Conservation (phyloP, 371 early-diverging fungal species). For the Lichtheimia ornata region DNA sequence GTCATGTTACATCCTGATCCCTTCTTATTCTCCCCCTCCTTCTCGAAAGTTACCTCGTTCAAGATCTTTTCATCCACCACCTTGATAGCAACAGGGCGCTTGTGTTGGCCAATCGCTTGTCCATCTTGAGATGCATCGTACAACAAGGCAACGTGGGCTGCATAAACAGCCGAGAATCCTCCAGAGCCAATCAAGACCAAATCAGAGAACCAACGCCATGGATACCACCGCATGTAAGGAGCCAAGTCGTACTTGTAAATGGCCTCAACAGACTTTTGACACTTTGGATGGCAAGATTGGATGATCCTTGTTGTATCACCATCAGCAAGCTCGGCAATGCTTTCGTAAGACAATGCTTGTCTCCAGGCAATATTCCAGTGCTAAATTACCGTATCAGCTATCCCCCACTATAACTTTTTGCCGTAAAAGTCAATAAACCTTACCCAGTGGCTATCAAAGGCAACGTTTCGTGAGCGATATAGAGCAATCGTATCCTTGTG, state of each 20-base stretch:
- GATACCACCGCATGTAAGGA: constrained; percentile 43
- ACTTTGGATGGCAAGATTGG: constrained; percentile 29
- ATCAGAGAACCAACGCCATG: constrained; percentile 46
- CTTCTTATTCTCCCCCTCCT: neutral
- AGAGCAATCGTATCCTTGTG: constrained; percentile 23
- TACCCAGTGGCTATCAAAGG: constrained; percentile 46
- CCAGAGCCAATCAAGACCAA: constrained; percentile 42
- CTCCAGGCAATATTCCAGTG: constrained; percentile 39
- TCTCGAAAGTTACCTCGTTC: constrained; percentile 28
- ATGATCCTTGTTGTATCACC: constrained; percentile 23
- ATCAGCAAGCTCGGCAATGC: constrained; percentile 21
- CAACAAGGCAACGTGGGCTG: constrained; percentile 24
- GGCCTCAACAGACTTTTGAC: constrained; percentile 26
- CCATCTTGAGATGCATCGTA: constrained; percentile 36
- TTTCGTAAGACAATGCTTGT: constrained; percentile 37
- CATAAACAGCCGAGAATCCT: constrained; percentile 43
- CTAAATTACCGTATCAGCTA: neutral
- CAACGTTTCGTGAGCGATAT: constrained; percentile 21
- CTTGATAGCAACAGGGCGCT: constrained; percentile 35
- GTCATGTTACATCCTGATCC: neutral
- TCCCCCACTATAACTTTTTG: neutral
- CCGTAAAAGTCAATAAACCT: neutral
- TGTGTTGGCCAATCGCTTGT: constrained; percentile 19
- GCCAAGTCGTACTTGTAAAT: constrained; percentile 35
- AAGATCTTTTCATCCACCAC: constrained; percentile 44